Conservation (phyloP, 139 green algal species). For the Tetradesmus lagerheimii region DNA sequence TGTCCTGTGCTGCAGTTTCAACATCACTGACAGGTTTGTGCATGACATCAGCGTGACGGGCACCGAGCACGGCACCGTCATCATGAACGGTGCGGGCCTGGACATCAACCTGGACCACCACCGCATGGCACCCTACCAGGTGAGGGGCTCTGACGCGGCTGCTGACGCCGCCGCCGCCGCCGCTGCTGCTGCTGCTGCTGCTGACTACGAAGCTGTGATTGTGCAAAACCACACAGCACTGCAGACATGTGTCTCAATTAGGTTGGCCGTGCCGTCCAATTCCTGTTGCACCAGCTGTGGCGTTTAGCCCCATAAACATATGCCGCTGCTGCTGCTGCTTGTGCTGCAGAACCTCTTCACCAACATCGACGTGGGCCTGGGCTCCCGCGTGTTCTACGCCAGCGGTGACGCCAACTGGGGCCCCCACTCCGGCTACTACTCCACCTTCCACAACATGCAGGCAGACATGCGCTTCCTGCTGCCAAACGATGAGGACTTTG, state of each 20-base stretch:
- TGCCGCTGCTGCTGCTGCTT: neutral
- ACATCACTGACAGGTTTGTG: conserved; percentile 42
- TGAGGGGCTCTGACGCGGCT: neutral
- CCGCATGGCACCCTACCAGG: conserved; percentile 12
- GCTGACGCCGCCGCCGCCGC: too few species aligned
- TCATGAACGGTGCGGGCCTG: conserved; percentile 26
- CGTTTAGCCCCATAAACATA: neutral
- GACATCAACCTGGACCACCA: conserved; percentile 47
- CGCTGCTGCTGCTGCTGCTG: neutral
- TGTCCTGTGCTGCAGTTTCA: conserved; percentile 19
- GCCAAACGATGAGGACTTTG: neutral
- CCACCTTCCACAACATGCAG: conserved; percentile 35
- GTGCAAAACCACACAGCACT: too few species aligned
- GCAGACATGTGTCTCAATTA: too few species aligned
- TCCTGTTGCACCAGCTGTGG: too few species aligned
- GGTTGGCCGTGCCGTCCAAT: too few species aligned
- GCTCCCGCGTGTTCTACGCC: conserved; percentile 34
- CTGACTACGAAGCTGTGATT: too few species aligned
- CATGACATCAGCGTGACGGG: conserved; percentile 48
- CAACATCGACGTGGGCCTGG: conserved; percentile 23
- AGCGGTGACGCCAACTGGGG: conserved; percentile 36
- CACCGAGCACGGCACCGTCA: conserved; percentile 39
- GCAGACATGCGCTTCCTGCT: conserved; percentile 12
- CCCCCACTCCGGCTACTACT: conserved; percentile 16
- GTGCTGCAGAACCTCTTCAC: conserved; percentile 17